Evolutionary conservation across 2,329 filamentous ascomycete genomes (phyloP).

Genomic region (Sclerotinia trifoliorum): DNA sequence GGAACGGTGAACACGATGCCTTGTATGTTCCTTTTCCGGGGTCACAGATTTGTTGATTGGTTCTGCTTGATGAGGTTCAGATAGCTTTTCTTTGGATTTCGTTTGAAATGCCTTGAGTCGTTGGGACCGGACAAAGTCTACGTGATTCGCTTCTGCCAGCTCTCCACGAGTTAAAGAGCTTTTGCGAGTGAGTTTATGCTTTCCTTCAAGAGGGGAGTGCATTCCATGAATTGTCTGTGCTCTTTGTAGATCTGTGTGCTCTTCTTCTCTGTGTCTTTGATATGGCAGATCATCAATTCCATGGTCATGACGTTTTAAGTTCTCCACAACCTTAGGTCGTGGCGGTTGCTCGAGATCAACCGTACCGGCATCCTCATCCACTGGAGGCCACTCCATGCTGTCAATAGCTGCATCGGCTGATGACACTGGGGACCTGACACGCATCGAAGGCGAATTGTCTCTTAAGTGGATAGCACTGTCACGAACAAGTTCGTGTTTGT

Average conservation of each 20-base stretch:
- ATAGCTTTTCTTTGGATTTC: constrained; percentile 26
- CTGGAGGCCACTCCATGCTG: constrained; percentile 43
- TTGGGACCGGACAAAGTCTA: constrained; percentile 29
- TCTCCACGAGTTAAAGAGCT: constrained; percentile 23
- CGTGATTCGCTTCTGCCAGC: constrained; percentile 19
- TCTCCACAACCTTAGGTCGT: constrained; percentile 27
- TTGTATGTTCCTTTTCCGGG: constrained; percentile 25
- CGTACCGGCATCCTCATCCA: constrained; percentile 48
- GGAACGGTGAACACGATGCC: constrained; percentile 33
- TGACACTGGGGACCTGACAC: constrained; percentile 34
- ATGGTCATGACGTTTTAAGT: constrained; percentile 25
- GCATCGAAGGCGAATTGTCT: constrained; percentile 43
- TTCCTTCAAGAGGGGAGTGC: constrained; percentile 21
- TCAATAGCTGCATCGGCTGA: constrained; percentile 41
- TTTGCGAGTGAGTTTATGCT: constrained; percentile 25
- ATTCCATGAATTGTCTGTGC: constrained; percentile 29
- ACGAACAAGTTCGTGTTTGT: constrained; percentile 35
- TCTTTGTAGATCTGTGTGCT: constrained; percentile 30
- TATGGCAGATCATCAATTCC: constrained; percentile 25
- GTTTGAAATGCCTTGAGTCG: constrained; percentile 22
- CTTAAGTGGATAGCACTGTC: constrained; percentile 59
- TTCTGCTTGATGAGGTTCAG: constrained; percentile 29
- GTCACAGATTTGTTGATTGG: constrained; percentile 28
- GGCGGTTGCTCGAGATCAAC: constrained; percentile 43
- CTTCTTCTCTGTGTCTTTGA: constrained; percentile 27